A percentile compares a stretch with the other conserved stretches of the same genome.
Conservation (phyloP, 805 yeast species). For the Pichia gijzeniarum region DNA sequence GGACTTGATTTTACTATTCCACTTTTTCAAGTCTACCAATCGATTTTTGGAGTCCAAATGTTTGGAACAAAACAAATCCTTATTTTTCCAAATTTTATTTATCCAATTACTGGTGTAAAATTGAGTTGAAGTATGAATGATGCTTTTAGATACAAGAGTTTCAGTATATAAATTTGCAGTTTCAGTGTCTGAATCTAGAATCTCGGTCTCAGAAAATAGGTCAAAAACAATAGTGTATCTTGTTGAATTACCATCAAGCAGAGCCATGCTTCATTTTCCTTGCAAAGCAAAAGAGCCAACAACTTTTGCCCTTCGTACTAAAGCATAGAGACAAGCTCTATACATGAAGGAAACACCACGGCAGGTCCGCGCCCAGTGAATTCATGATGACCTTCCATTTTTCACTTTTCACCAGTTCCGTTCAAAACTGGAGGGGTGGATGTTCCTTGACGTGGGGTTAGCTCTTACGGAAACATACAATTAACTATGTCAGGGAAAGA, state of each 20-base stretch:
- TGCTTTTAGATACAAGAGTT: background rate
- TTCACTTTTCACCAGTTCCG: too few relatives aligned
- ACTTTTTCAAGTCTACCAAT: background rate
- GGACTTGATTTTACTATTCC: background rate
- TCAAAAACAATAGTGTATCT: slow-evolving; percentile 10
- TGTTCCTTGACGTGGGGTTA: too few relatives aligned
- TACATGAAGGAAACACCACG: too few relatives aligned
- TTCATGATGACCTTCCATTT: too few relatives aligned
- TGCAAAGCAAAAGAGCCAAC: too few relatives aligned
- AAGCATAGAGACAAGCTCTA: too few relatives aligned
- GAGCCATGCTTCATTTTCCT: too few relatives aligned
- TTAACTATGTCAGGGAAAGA: slow-evolving; percentile 1
- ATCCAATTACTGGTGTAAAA: slow-evolving; percentile 4
- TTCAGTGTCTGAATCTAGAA: slow-evolving; percentile 1
- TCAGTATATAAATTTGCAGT: background rate
- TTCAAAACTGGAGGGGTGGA: too few relatives aligned
- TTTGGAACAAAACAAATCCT: slow-evolving; percentile 5
- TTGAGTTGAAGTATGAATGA: background rate
- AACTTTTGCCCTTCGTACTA: too few relatives aligned
- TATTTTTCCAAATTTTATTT: slow-evolving; percentile 1
- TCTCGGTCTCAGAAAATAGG: background rate
- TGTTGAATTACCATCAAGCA: background rate
- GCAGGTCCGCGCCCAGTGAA: too few relatives aligned
- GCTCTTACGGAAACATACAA: background rate
- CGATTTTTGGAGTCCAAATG: background rate